Conservation (phyloP, 306 rosid genomes). For the Medicago lupulina region DNA sequence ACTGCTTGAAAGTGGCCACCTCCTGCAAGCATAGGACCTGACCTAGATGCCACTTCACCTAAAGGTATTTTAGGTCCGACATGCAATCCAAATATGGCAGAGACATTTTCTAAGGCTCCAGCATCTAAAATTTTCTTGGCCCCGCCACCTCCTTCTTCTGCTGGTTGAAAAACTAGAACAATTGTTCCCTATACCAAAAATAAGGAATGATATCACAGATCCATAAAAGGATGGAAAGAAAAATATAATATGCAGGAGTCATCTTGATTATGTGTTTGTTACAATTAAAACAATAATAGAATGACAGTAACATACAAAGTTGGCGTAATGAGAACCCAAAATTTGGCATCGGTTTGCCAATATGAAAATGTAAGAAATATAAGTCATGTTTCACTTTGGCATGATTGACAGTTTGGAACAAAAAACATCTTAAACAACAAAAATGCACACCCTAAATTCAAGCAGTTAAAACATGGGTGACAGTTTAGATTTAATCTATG, state of each 20-base stretch:
- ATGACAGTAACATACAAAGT: too few relatives aligned
- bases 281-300: too few relatives aligned
- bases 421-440: too few relatives aligned
- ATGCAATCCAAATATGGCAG: not conserved
- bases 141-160: slow-evolving; percentile 1
- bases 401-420: too few relatives aligned
- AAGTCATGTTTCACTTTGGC: too few relatives aligned
- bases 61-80: not conserved
- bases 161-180: slow-evolving; percentile 28
- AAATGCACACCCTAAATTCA: too few relatives aligned
- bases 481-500: too few relatives aligned
- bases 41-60: not conserved
- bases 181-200: not conserved
- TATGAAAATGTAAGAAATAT: too few relatives aligned
- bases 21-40: slow-evolving; percentile 10
- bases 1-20: not conserved
- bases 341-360: too few relatives aligned
- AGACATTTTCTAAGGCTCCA: slow-evolving; percentile 4
- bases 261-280: not conserved
- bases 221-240: not conserved
- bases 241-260: too few relatives aligned
- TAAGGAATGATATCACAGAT: slow-evolving; percentile 28
- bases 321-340: too few relatives aligned
- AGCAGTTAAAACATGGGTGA: too few relatives aligned
- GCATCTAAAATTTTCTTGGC: slow-evolving; percentile 4